A percentile compares a stretch with the other conserved stretches of the same genome.
Evolutionary conservation across 257 asterid genomes (phyloP).

Genomic region (Lavandula angustifolia): DNA sequence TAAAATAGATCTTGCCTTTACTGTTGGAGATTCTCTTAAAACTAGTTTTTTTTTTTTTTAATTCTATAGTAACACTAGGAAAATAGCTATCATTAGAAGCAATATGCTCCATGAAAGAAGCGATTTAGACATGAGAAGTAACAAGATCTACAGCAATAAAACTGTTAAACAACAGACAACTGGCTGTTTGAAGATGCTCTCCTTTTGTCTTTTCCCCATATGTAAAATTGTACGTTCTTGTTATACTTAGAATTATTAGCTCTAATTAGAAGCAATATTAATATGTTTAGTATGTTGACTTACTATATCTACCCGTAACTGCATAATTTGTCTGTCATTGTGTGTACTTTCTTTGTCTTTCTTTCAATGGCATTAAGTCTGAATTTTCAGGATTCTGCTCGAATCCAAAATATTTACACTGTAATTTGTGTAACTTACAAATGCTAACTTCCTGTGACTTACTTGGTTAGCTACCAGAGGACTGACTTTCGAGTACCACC

Average conservation of each 20-base stretch:
- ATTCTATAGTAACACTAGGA: not conserved
- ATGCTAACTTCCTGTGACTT: conserved; percentile 19
- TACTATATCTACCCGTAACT: not conserved
- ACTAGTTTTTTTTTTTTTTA: too few species aligned
- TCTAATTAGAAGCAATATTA: conserved; percentile 1
- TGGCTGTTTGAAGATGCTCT: not conserved
- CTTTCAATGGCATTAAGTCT: not conserved
- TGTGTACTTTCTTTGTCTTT: not conserved
- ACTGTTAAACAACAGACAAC: not conserved
- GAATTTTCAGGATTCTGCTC: not conserved
- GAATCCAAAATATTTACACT: conserved; percentile 14
- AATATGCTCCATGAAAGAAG: not conserved
- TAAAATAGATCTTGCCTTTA: not conserved
- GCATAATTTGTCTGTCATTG: conserved; percentile 4
- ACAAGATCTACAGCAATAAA: not conserved
- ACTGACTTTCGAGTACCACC: conserved; percentile 83
- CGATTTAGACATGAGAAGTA: not conserved
- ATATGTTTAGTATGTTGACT: conserved; percentile 10
- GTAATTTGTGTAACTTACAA: conserved; percentile 11
- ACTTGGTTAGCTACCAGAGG: conserved; percentile 63
- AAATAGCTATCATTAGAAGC: not conserved
- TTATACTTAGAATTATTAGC: not conserved
- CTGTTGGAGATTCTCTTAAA: conserved; percentile 5
- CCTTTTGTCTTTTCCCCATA: not conserved
- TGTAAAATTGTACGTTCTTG: not conserved